A percentile compares a stretch with the other conserved stretches of the same genome.
phyloP scores from a whole-genome alignment of 257 asterid species.

The Ballota nigra region DNA sequence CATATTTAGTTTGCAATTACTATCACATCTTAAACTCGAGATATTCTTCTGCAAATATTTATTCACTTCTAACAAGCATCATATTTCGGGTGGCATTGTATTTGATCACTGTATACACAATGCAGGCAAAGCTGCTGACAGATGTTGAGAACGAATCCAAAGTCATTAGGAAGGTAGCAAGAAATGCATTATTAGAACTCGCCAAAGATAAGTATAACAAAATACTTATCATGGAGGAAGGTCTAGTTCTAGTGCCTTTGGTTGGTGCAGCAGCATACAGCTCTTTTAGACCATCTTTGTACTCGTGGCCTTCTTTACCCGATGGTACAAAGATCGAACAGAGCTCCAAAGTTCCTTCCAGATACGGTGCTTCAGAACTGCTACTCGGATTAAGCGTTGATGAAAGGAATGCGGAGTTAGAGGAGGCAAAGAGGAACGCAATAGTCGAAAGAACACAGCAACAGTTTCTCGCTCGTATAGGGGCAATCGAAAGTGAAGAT shows the following conservation, averaged over 20 bases:
- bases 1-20: background rate
- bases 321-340: conserved; percentile 71
- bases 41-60: background rate
- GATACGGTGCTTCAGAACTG: conserved; percentile 72
- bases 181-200: conserved; percentile 66
- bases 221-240: conserved; percentile 83
- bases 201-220: conserved; percentile 65
- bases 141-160: conserved; percentile 45
- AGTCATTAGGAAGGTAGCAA: conserved; percentile 60
- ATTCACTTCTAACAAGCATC: background rate
- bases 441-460: conserved; percentile 65
- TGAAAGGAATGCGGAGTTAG: conserved; percentile 41
- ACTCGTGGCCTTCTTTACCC: conserved; percentile 90
- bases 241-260: conserved; percentile 74
- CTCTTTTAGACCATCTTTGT: conserved; percentile 60
- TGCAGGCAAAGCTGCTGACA: conserved; percentile 73
- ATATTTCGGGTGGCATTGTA: background rate
- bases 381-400: conserved; percentile 64
- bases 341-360: conserved; percentile 56
- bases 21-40: conserved; percentile 5
- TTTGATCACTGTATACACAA: background rate
- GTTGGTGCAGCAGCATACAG: conserved; percentile 73
- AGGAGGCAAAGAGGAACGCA: conserved; percentile 68
- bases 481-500: conserved; percentile 71
- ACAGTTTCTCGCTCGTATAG: conserved; percentile 85